Conservation (phyloP, 2,329 filamentous ascomycete species). For the Zalaria sp. region DNA sequence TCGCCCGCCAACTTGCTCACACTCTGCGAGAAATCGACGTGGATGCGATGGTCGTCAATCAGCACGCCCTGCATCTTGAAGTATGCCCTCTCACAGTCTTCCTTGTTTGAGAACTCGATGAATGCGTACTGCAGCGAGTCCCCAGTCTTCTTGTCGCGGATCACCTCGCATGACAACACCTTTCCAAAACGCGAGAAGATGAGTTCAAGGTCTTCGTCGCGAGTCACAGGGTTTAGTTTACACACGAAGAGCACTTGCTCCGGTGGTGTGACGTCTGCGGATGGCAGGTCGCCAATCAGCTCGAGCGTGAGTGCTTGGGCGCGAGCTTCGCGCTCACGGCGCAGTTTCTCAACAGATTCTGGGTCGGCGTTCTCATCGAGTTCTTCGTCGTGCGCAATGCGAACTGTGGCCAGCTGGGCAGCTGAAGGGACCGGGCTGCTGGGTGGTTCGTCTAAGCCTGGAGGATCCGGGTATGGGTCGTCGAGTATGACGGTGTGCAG, state of each 20-base stretch:
- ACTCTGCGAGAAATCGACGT: conserved; percentile 97
- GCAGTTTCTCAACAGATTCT: conserved; percentile 62
- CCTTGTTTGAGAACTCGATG: conserved; percentile 88
- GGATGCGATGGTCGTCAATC: conserved; percentile 93
- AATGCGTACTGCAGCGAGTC: conserved; percentile 97
- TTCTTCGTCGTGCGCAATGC: conserved; percentile 80
- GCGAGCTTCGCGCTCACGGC: conserved; percentile 78
- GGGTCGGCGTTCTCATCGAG: conserved; percentile 68
- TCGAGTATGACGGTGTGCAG: conserved; percentile 86
- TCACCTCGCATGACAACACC: conserved; percentile 90
- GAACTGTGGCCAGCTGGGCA: conserved; percentile 77
- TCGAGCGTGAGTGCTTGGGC: conserved; percentile 91
- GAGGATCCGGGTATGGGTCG: conserved; percentile 77
- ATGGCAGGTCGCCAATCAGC: conserved; percentile 94
- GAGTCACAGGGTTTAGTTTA: conserved; percentile 94
- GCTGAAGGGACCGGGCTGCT: conserved; percentile 69
- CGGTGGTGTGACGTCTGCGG: conserved; percentile 91
- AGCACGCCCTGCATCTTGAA: conserved; percentile 98
- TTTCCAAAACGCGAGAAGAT: conserved; percentile 96
- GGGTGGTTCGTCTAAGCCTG: conserved; percentile 60
- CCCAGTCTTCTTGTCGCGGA: conserved; percentile 82
- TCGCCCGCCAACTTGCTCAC: conserved; percentile 74
- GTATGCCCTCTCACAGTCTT: conserved; percentile 86
- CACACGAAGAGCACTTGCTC: conserved; percentile 97
- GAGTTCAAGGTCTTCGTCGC: conserved; percentile 83